Evolutionary conservation across 2,329 filamentous ascomycete species (phyloP), one percentile per base, ranked within the genome.

Genomic region (Hirsutella minnesotensis): DNA sequence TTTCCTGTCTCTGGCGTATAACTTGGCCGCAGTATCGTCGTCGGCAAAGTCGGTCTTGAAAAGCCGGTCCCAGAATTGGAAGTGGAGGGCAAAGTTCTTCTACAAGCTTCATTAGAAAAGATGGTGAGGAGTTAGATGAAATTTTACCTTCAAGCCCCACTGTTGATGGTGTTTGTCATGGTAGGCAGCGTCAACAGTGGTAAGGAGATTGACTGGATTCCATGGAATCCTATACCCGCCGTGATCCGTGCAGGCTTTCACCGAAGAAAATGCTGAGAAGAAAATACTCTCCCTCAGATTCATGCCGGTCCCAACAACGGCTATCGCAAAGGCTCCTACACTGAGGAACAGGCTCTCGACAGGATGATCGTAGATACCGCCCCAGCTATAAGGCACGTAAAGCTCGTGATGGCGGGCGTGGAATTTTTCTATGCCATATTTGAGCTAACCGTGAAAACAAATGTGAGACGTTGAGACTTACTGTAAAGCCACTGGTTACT

Each of bases 91-190:
- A 34, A 40, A 40, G 39, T 40, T 40, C 16, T 34, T 40, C 31
- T 40, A 9, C 22, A 19, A 1, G 3, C 13, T 9, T 3, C 19
- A 22, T 15, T 27, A 27, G 24, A 7, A 27, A 19, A 40, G 15
- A 19, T 13, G 7, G 3, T n/a, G 4, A 7, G 18, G 9, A 15
- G 20, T 5, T 20, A 20, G 18, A 12, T 5, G 9, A 19, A 4
- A 12, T 21, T 10, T 34, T 10, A 40, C 39, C 39, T 40, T 40
- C 8, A 40, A 34, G 3, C 39, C 39, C 29, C 39, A 34, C 15
- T 29, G 29, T 18, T 40, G 39, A 35, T 40, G 39, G n/a, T 40
- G 39, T 34, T 40, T 40, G n/a, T 40, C 39, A 13, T 40, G 39
- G 22, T 40, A 40, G 4, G 12, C 39, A n/a, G 39, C 39, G 19